Base-by-base conservation (phyloP, 441 rosid genomes). In the Bocquillonia castaneifolia region DNA sequence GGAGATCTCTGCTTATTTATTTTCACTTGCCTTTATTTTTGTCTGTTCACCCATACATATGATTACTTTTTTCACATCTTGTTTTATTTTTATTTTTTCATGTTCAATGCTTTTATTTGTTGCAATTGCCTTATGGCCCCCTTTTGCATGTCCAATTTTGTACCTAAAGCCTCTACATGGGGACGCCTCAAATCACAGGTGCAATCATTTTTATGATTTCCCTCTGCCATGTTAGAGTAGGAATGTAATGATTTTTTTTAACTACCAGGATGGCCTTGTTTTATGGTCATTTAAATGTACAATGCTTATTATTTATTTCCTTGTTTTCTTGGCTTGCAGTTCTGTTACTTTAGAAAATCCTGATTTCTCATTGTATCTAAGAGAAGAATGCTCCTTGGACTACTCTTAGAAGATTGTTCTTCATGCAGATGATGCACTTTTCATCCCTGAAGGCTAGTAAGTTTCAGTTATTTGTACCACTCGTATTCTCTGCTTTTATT, bases 361-460 rank as follows among this genome's bases (percentile, higher is more conserved):
- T 6, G 87, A 88, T 73, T 77, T 87, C 64, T 87, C 89, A 32
- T 70, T 72, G 47, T 79, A 83, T 81, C 93, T 94, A 67, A 92
- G 97, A 78, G 97, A 94, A 72, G 74, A 82, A 80, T 67, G 67
- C 67, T 83, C 85, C 63, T 60, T 72, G 71, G 77, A 71, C 65
- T 83, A 76, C 80, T 80, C 91, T 54, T 91, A 88, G 79, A 82
- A 80, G 80, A 88, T 85, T 74, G 77, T 74, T 76, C 97, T 94
- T 74, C 74, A 81, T 45, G 87, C 88, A 34, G 94, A 96, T 36
- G 98, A 88, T 84, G 98, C 89, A 74, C 89, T 94, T 77, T 94
- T 92, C 85, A 90, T 94, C 76, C 99, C 98, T 44, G 99, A 88
- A 86, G 99, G 97, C 84, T 92, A 97, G 96, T 90, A 85, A 84